Base-by-base conservation (phyloP, 2,329 filamentous ascomycete genomes). In the Tetracladium maxilliforme region DNA sequence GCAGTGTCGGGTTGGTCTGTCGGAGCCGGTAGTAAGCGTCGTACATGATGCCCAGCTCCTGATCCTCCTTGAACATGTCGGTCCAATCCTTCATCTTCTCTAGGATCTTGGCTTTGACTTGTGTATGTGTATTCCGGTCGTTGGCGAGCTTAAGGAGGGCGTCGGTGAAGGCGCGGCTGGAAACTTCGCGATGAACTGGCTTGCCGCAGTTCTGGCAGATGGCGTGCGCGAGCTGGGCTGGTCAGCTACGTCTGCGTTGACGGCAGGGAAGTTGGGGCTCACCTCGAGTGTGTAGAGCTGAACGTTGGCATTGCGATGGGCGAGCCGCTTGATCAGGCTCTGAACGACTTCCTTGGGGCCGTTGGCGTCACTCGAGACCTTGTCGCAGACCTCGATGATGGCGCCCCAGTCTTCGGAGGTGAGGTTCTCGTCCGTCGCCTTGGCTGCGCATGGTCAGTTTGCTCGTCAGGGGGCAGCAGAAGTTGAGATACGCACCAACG, bases 1-100 rank as follows among this genome's bases (percentile, higher is more conserved):
- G 82, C 27, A 98, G 56, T 36, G 82, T 87, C 4, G 90, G 90
- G 54, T 98, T 87, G 67, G 51, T 54, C 49, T 61, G 58, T 61
- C 93, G 92, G 34, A 95, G 61, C 47, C 78, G 82, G 56, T 75
- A 75, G 51, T 87, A 95, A 30, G 87, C 86, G 44, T 92, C 82
- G 48, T 86, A 79, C 90, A 98, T 98, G 47, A 98, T 92, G 11
- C 90, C 90, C 32, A 98, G 67, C 46, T 94, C 87, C 8, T 84
- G 70, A 45, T 94, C 83, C 32, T 68, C 74, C 41, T 70, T 69
- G 48, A 95, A 95, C 81, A 94, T 92, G 42, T 90, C 81, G 29
- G 79, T 74, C 90, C 90, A 98, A 36, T 87, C 82, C 48, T 80
- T 76, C 83, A 95, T 95, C 38, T 86, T 74, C 60, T 95, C 87